These are phyloP conservation scores for Geum urbanum DNA, from an alignment of 306 rosid species.

Conservation along the genomic window DNA sequence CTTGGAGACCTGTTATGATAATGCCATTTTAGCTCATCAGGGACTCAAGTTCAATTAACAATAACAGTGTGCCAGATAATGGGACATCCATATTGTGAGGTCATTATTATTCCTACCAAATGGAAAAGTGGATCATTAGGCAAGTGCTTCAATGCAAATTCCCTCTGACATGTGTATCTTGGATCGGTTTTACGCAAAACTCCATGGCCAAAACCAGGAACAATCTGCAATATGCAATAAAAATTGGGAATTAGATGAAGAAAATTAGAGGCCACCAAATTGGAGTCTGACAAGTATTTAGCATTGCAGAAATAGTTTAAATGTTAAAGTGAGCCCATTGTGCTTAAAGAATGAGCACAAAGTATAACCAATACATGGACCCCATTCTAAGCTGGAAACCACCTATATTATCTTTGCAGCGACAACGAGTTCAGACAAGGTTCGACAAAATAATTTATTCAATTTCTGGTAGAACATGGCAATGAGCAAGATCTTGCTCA, in stretches of 20 bases:
- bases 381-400: not conserved
- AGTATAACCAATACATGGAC: not conserved
- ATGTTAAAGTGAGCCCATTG: not conserved
- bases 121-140: conserved; percentile 92
- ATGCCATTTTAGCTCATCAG: conserved; percentile 28
- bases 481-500: not conserved
- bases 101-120: conserved; percentile 49
- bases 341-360: not conserved
- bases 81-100: conserved; percentile 17
- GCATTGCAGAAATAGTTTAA: not conserved
- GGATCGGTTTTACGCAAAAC: conserved; percentile 97
- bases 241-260: conserved; percentile 9
- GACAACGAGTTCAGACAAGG: not conserved
- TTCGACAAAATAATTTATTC: not conserved
- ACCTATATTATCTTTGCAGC: not conserved
- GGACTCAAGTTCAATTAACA: conserved; percentile 10
- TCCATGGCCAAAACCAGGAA: conserved; percentile 98
- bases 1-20: conserved; percentile 77
- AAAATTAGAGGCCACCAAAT: not conserved
- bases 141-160: conserved; percentile 94
- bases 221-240: conserved; percentile 54
- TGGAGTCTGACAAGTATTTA: not conserved
- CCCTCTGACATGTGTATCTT: conserved; percentile 95
- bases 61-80: conserved; percentile 10
- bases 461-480: not conserved